Evolutionary conservation across 2,329 filamentous ascomycete species (phyloP).

Genomic region (Fusarium domesticum): DNA sequence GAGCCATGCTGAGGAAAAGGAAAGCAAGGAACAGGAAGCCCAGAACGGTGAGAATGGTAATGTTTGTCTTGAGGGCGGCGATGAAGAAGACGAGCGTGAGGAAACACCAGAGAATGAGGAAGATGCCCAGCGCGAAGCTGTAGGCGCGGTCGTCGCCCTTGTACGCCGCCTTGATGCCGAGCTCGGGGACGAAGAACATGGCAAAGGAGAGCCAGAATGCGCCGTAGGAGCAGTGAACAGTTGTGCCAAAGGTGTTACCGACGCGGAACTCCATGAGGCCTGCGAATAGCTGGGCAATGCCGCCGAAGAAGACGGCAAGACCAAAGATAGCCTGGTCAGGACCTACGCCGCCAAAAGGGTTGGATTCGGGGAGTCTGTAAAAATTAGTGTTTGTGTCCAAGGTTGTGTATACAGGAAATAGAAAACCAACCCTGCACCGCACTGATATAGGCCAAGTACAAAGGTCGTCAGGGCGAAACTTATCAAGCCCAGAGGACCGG

Average conservation of each 20-base stretch:
- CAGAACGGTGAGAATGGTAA: slow-evolving; percentile 57
- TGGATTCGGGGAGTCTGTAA: slow-evolving; percentile 33
- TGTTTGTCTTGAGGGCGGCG: slow-evolving; percentile 55
- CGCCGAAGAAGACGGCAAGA: slow-evolving; percentile 53
- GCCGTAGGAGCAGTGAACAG: slow-evolving; percentile 58
- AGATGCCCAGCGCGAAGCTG: slow-evolving; percentile 55
- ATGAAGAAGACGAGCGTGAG: slow-evolving; percentile 55
- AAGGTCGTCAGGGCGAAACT: slow-evolving; percentile 67
- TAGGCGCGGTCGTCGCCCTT: slow-evolving; percentile 36
- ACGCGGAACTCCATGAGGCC: slow-evolving; percentile 55
- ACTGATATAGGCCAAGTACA: slow-evolving; percentile 49
- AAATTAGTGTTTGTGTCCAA: background rate
- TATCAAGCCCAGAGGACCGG: slow-evolving; percentile 57
- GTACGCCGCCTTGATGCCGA: slow-evolving; percentile 50
- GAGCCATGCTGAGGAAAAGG: slow-evolving; percentile 55
- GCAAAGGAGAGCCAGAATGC: slow-evolving; percentile 61
- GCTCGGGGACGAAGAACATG: slow-evolving; percentile 52
- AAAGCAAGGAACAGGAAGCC: slow-evolving; percentile 58
- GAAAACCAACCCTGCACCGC: slow-evolving; percentile 46
- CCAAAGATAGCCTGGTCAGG: slow-evolving; percentile 38
- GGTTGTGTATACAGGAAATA: accelerated
- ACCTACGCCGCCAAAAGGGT: slow-evolving; percentile 34
- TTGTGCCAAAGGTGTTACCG: slow-evolving; percentile 63
- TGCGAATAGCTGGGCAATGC: slow-evolving; percentile 64
- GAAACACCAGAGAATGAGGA: slow-evolving; percentile 59